These are phyloP conservation scores for Phialophora tarda DNA, from an alignment of 2,329 filamentous ascomycete genomes.

Conservation along the genomic window DNA sequence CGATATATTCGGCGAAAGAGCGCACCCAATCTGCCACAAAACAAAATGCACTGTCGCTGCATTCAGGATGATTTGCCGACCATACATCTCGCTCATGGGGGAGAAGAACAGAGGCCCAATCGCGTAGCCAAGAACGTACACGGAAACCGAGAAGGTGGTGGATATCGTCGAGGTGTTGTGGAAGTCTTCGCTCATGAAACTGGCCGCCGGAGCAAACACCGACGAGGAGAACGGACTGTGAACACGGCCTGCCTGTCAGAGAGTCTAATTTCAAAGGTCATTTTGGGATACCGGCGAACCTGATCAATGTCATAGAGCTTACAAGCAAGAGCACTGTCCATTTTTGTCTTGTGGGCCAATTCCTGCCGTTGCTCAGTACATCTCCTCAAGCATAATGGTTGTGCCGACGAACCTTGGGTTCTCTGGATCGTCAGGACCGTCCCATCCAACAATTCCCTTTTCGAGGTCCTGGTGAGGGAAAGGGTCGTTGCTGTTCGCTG, in stretches of 20 bases:
- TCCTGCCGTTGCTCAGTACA: conserved; percentile 20
- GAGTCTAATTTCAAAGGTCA: not conserved
- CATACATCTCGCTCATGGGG: conserved; percentile 73
- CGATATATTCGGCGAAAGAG: conserved; percentile 73
- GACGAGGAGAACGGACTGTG: conserved; percentile 55
- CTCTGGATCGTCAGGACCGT: conserved; percentile 43
- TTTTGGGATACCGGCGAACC: not conserved
- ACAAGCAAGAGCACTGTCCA: conserved; percentile 29
- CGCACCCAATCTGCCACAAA: conserved; percentile 25
- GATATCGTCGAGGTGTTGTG: conserved; percentile 58
- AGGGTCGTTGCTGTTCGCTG: not conserved
- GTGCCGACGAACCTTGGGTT: conserved; percentile 37
- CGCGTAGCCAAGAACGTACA: conserved; percentile 53
- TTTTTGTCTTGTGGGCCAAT: conserved; percentile 43
- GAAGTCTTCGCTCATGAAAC: conserved; percentile 67
- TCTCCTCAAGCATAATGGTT: not conserved
- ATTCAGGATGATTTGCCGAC: conserved; percentile 43
- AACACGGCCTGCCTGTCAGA: not conserved
- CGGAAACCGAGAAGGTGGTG: conserved; percentile 68
- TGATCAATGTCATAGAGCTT: conserved; percentile 28
- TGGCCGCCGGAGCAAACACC: conserved; percentile 72
- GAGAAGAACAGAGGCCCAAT: conserved; percentile 74
- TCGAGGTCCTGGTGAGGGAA: conserved; percentile 8
- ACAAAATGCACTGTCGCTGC: conserved; percentile 12
- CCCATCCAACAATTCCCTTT: conserved; percentile 36